These are phyloP conservation scores for Flaveria floridana DNA, from an alignment of 140 eudicot genomes.

Conservation along the genomic window DNA sequence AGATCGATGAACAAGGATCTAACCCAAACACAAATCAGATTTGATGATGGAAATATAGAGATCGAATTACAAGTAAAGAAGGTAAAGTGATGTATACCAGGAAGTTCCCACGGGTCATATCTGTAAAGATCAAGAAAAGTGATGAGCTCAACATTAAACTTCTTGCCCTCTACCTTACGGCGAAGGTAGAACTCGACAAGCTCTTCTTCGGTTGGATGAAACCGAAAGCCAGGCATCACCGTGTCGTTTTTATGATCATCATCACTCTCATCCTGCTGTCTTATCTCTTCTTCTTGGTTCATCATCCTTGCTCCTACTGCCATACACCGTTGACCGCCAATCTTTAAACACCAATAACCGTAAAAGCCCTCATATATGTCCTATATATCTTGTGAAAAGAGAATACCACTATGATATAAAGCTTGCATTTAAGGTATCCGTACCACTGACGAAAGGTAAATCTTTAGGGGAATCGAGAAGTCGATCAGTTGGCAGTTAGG, in stretches of 20 bases:
- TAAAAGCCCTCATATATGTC: constrained; percentile 3
- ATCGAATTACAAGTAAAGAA: not conserved
- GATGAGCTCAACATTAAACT: constrained; percentile 92
- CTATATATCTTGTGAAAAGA: not conserved
- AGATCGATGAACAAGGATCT: not conserved
- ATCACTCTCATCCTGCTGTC: constrained; percentile 22
- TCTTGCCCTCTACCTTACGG: constrained; percentile 99
- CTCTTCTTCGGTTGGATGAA: constrained; percentile 96
- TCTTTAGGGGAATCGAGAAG: constrained; percentile 2
- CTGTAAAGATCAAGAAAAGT: constrained; percentile 96
- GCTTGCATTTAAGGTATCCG: constrained; percentile 2
- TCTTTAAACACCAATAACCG: not conserved
- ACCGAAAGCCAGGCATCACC: constrained; percentile 97
- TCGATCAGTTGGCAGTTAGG: constrained; percentile 8
- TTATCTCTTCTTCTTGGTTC: constrained; percentile 27
- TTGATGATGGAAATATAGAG: not conserved
- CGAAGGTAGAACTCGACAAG: constrained; percentile 98
- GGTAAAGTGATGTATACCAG: constrained; percentile 49
- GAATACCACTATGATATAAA: not conserved
- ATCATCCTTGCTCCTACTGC: constrained; percentile 22
- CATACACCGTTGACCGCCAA: constrained; percentile 13
- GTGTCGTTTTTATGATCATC: constrained; percentile 76
- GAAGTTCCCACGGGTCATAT: constrained; percentile 98
- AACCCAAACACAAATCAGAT: not conserved
- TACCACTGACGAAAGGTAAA: not conserved